These are phyloP conservation scores for Simmondsia chinensis DNA, from an alignment of 148 eudicot genomes.

Conservation along the genomic window DNA sequence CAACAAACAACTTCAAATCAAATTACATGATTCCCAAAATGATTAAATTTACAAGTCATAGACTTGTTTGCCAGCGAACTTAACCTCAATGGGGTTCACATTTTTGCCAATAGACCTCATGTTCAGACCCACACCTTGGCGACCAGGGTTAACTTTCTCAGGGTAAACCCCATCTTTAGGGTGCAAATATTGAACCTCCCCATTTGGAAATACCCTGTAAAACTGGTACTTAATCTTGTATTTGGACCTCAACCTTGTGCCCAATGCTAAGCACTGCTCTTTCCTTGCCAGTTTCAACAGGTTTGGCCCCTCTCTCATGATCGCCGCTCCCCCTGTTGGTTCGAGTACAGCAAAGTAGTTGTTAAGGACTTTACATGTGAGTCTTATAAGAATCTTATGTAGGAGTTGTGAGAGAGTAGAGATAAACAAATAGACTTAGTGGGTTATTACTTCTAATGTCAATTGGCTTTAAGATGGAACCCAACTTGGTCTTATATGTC, in stretches of 20 bases:
- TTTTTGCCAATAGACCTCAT: conserved; percentile 92
- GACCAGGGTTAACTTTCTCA: conserved; percentile 91
- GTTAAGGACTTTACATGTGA: no score
- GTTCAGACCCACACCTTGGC: conserved; percentile 80
- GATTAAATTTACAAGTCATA: conserved; percentile 58
- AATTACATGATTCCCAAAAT: no score
- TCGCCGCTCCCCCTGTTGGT: conserved; percentile 92
- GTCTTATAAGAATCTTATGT: no score
- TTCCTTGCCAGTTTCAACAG: conserved; percentile 81
- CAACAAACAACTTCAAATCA: no score
- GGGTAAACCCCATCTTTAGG: conserved; percentile 98
- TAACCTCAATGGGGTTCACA: conserved; percentile 82
- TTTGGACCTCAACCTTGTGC: conserved; percentile 79
- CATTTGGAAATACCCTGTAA: conserved; percentile 94
- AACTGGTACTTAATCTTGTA: conserved; percentile 94
- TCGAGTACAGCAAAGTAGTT: no score
- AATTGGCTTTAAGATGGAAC: no score
- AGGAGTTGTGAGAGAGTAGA: no score
- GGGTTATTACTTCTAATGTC: no score
- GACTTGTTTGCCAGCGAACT: conserved; percentile 87
- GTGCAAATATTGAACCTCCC: conserved; percentile 95
- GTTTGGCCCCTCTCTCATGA: conserved; percentile 92
- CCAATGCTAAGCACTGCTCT: conserved; percentile 90
- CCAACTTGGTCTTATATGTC: no score
- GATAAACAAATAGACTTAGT: no score